Base-by-base conservation (phyloP, 2,329 filamentous ascomycete species). In the Juglanconis sp. region DNA sequence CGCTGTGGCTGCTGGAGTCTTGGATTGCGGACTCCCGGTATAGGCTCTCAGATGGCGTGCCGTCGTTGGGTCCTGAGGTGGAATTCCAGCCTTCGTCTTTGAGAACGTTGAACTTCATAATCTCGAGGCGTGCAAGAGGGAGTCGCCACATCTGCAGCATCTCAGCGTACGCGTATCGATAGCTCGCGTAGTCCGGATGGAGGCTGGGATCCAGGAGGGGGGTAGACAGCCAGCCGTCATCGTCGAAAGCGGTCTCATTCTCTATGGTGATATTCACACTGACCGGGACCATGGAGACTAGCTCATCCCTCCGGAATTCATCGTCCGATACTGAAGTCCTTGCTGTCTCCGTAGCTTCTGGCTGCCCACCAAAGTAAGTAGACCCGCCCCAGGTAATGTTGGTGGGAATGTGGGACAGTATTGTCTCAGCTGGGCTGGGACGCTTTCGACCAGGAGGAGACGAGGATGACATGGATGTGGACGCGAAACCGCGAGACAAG, bases 81-180 rank as follows among this genome's bases (percentile, higher is more conserved):
- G 55, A 61, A 17, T 64, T 67, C 13, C 63, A 67, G 31, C 52
- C 63, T 52, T 80, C 77, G 32, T 83, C 81, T 57, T 81, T 81
- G 44, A 89, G 74, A 4, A 84, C 80, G 63, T 88, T 88, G 68
- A 89, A 89, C 68, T 90, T 89, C 73, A 89, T 79, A 34, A 90
- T 82, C 68, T 90, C 87, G 1, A 89, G 78, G 17, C 86, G 79
- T 36, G 84, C 79, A 4, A 89, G 73, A 0, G 85, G 85, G 59
- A 86, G 81, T 2, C 79, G 77, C 87, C 87, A 89, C 73, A 85
- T 82, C 65, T 87, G 86, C 3, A 90, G 77, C 72, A 89, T 81
- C 71, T 88, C 85, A n/a, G 87, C 86, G 66, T 90, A 90, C 1
- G 82, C 79, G 62, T 84, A 82, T 40, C 87, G 82, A 67, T 89